A percentile compares a stretch with the other conserved stretches of the same genome.
Evolutionary conservation across 371 early-diverging fungal species (phyloP).

Genomic region (Dinochytrium kinnereticum): DNA sequence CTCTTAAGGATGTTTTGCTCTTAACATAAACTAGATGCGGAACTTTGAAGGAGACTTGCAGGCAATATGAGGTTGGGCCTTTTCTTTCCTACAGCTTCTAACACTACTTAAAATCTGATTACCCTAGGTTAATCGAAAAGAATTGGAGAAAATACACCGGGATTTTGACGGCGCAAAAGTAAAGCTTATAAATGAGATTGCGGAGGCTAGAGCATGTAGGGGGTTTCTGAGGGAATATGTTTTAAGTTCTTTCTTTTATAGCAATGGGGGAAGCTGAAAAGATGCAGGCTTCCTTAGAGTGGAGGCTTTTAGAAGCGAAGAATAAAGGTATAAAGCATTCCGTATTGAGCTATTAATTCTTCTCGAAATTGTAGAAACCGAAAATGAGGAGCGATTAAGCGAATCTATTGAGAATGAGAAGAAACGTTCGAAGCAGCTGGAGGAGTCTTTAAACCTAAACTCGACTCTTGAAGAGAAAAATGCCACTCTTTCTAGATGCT

Average conservation of each 20-base stretch:
- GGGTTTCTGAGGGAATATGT: too few relatives aligned
- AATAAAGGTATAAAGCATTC: too few relatives aligned
- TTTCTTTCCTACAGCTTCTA: not conserved
- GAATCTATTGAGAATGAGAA: not conserved
- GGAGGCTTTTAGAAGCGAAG: too few relatives aligned
- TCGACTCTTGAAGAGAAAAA: not conserved
- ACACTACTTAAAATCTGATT: too few relatives aligned
- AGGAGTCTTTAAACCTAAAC: not conserved
- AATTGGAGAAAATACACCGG: not conserved
- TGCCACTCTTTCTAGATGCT: too few relatives aligned
- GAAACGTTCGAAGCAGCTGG: not conserved
- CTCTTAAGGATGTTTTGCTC: too few relatives aligned
- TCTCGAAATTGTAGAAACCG: too few relatives aligned
- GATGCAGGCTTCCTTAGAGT: too few relatives aligned
- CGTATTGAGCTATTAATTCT: too few relatives aligned
- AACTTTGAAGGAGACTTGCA: not conserved
- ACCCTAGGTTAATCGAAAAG: not conserved
- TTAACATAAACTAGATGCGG: not conserved
- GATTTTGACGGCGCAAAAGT: not conserved
- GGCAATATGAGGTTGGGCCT: not conserved
- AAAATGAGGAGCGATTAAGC: not conserved
- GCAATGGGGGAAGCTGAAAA: too few relatives aligned
- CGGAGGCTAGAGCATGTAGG: not conserved
- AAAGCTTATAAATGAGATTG: not conserved
- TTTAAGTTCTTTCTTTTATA: too few relatives aligned